Base-by-base conservation (phyloP, 371 early-diverging fungal genomes). In the Dinochytrium kinnereticum region DNA sequence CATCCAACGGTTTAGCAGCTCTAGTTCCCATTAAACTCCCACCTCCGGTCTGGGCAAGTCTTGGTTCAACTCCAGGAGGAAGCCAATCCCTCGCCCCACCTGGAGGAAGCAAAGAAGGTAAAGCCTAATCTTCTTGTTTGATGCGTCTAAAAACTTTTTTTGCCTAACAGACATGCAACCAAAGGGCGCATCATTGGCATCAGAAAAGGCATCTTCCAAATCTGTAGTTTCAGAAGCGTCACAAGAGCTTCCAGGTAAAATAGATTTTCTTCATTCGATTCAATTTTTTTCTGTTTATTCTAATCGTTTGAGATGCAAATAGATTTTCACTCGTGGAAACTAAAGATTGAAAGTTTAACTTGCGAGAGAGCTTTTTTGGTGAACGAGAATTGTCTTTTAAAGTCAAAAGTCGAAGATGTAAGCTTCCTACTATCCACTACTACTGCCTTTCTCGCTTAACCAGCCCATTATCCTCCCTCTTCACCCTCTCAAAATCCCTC, bases 261-360 rank as follows among this genome's bases (percentile, higher is more conserved):
- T n/a, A n/a, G n/a, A n/a, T n/a, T n/a, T n/a, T n/a, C n/a, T n/a
- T n/a, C n/a, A n/a, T n/a, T n/a, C n/a, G n/a, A n/a, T n/a, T n/a
- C n/a, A 24, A 10, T 44, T 13, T 51, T 33, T 40, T 2, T 50
- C 24, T 10, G 69, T 50, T 26, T 21, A 68, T 19, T 19, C 7
- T 13, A 19, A 7, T 13, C 44, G 19, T 13, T 44, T 44, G 19
- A 44, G 7, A 13, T 44, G 44, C 7, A 13, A 61, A 24, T 66
- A 71, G 82, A 84, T 64, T 75, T 82, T 59, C 77, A 76, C 49
- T 59, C 81, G 3, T 81, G 81, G 85, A 76, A 80, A 7, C 77
- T 85, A 49, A 82, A 82, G 73, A 77, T 85, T 67, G 81, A 81
- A 28, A 76, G 70, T 33, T 76, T 85, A 1, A 73, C 78, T 0